Evolutionary conservation across 1,139 yeast genomes (phyloP), one percentile per base, ranked within the genome.

Genomic region (Meyerozyma guilliermondii): DNA sequence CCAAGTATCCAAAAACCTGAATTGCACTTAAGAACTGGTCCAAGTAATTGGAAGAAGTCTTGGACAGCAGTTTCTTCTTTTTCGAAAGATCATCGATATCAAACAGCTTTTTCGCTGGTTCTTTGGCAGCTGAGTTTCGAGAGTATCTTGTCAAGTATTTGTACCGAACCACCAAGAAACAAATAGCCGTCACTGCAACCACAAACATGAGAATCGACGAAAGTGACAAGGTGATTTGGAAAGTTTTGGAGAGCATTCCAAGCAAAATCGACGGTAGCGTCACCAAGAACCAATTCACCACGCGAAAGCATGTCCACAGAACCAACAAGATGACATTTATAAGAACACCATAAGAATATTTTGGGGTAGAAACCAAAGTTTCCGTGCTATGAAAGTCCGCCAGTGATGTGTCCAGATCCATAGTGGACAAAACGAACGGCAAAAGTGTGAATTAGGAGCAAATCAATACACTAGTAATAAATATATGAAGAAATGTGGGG

Each of bases 21-120:
- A 92, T 87, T 1, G 97, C 98, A 43, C 87, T 77, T 39, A 92
- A 66, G 53, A 92, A 92, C 57, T 91, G 96, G 59, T 92, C 97
- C 45, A 92, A 67, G 57, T 89, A 91, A 47, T 71, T 71, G 2
- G 64, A 46, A 11, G 59, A 51, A 22, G 59, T 46, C 34, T 56
- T 56, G 27, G 49, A 51, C 34, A 54, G 52, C 36, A 52, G 56
- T 18, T 61, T 51, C 48, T 53, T 61, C 48, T 61, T 60, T 45
- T 64, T 63, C n/a, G 47, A 40, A 9, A 48, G 46, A 9, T 45
- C 52, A n/a, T 44, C 50, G 33, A 52, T 37, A 16, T 42, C 47
- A 36, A 44, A 42, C 9, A 47, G 41, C 18, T 43, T 44, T 24
- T 43, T 44, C 10, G 40, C 27, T 10, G 34, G 29, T 26, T 46